A percentile compares a stretch with the other conserved stretches of the same genome.
These are phyloP conservation scores for Hanseniaspora meyeri DNA, from an alignment of 805 yeast species.

Conservation along the genomic window DNA sequence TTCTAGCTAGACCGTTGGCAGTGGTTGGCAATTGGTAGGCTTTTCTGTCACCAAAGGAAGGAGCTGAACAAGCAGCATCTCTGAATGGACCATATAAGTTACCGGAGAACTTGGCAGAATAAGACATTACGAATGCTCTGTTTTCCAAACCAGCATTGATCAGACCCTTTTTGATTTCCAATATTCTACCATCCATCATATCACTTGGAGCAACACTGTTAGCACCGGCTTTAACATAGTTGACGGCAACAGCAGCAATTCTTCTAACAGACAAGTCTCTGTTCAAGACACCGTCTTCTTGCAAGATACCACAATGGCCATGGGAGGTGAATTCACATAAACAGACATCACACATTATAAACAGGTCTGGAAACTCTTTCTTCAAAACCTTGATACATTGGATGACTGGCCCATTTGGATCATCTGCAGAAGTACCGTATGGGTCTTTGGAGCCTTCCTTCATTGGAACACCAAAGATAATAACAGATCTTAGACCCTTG, in stretches of 20 bases:
- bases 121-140: slow-evolving; percentile 78
- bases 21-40: slow-evolving; percentile 88
- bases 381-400: slow-evolving; percentile 56
- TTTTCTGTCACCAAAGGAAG: slow-evolving; percentile 81
- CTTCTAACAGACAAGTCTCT: slow-evolving; percentile 64
- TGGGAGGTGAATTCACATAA: slow-evolving; percentile 92
- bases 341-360: slow-evolving; percentile 88
- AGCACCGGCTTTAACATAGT: slow-evolving; percentile 92
- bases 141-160: slow-evolving; percentile 75
- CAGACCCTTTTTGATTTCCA: slow-evolving; percentile 75
- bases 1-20: slow-evolving; percentile 83
- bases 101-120: slow-evolving; percentile 89
- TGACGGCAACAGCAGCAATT: slow-evolving; percentile 87
- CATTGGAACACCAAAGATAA: slow-evolving; percentile 83
- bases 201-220: slow-evolving; percentile 93
- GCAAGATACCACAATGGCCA: slow-evolving; percentile 92
- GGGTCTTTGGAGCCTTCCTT: slow-evolving; percentile 66
- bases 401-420: slow-evolving; percentile 91
- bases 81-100: slow-evolving; percentile 91
- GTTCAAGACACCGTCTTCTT: slow-evolving; percentile 76
- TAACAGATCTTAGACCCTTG: slow-evolving; percentile 77
- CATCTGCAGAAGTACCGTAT: slow-evolving; percentile 83
- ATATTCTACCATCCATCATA: slow-evolving; percentile 91
- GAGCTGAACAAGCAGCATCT: slow-evolving; percentile 91
- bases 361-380: slow-evolving; percentile 63